These are phyloP conservation scores for Styphnolobium japonicum DNA, from an alignment of 306 rosid genomes.

Conservation along the genomic window DNA sequence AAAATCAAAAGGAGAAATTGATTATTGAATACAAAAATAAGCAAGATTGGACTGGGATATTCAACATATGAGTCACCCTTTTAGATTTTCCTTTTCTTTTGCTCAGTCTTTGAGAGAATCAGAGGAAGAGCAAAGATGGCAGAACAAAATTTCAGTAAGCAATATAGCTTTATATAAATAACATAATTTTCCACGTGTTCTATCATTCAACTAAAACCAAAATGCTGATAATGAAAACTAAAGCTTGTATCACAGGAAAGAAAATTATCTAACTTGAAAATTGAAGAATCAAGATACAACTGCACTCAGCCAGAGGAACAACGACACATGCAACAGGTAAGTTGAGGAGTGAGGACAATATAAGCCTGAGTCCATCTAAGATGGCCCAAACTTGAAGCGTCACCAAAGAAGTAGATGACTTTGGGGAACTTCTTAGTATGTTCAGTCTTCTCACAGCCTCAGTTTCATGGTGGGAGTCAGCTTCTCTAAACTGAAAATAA, in stretches of 20 bases:
- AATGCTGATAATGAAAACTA: not conserved
- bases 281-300: constrained; percentile 68
- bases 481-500: constrained; percentile 36
- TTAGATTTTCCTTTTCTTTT: not conserved
- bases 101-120: not conserved
- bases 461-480: constrained; percentile 26
- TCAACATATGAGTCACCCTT: not conserved
- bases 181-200: not conserved
- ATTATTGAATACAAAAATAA: not conserved
- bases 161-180: not conserved
- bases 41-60: not conserved
- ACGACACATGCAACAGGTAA: constrained; percentile 50
- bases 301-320: constrained; percentile 67
- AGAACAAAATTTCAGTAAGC: not conserved
- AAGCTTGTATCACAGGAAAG: not conserved
- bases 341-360: constrained; percentile 43
- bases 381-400: constrained; percentile 57
- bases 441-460: constrained; percentile 32
- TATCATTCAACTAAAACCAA: not conserved
- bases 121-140: not conserved
- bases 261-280: constrained; percentile 48
- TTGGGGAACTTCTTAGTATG: constrained; percentile 37
- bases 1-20: not conserved
- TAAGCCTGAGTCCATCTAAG: constrained; percentile 62
- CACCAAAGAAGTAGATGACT: constrained; percentile 25